Conservation (phyloP, 169 alveolate genomes). For the Cyclospora cayetanensis region DNA sequence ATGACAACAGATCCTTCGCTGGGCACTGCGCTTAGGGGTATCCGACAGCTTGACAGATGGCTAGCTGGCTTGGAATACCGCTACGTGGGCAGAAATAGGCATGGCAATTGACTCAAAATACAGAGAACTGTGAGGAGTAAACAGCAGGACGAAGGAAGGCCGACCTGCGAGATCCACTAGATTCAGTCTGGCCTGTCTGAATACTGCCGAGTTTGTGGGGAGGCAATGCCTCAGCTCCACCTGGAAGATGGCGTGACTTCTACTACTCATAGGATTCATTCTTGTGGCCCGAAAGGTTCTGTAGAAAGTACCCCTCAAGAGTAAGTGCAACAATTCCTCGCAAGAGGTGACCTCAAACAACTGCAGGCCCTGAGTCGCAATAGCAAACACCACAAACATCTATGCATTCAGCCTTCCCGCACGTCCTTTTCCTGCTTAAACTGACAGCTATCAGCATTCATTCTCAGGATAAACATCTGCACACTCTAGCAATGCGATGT, state of each 20-base stretch:
- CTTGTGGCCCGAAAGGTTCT: conserved; percentile 84
- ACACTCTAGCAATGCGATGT: too few species aligned
- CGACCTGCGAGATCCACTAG: conserved; percentile 66
- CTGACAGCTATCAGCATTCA: too few species aligned
- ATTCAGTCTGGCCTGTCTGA: conserved; percentile 45
- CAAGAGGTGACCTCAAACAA: conserved; percentile 77
- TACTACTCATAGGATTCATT: conserved; percentile 83
- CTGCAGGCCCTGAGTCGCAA: conserved; percentile 74
- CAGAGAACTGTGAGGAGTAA: too few species aligned
- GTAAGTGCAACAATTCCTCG: conserved; percentile 80
- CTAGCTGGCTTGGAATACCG: too few species aligned
- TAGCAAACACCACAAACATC: not conserved
- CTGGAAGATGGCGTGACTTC: conserved; percentile 86
- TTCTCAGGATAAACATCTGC: too few species aligned
- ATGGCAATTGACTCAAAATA: too few species aligned
- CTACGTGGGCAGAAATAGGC: too few species aligned
- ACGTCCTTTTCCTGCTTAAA: too few species aligned
- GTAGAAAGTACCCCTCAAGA: conserved; percentile 81
- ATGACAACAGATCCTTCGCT: not conserved
- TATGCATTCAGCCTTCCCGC: too few species aligned
- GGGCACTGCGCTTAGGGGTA: too few species aligned
- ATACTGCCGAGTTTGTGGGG: not conserved
- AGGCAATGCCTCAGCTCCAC: conserved; percentile 65
- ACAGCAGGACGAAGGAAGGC: too few species aligned
- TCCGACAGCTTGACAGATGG: too few species aligned